Base-by-base conservation (phyloP, 805 yeast species). In the Saccharomycopsis sp. region DNA sequence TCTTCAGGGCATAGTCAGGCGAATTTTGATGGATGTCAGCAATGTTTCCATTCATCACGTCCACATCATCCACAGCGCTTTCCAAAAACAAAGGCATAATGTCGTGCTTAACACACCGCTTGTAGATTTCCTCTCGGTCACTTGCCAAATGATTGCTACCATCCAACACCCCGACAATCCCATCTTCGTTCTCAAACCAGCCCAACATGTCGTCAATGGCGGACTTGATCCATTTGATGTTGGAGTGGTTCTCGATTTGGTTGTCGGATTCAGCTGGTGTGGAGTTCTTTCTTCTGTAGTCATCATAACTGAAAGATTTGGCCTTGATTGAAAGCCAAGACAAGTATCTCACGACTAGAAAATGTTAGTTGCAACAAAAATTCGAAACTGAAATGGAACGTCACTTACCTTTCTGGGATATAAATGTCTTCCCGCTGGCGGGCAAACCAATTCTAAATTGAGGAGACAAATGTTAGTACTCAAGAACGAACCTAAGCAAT, bases 71-170 rank as follows among this genome's bases (percentile, higher is more conserved):
- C 59, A 96, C 88, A 73, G 79, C 83, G 55, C 94, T 81, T 57
- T 92, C 98, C 47, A 92, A 72, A 57, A 89, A 92, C 69, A 92
- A 75, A 1, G 97, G 94, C 58, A 85, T 89, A 43, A 92, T 79
- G 32, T 69, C 69, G 53, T 81, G 71, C 46, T 71, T 71, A 27
- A 80, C 63, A 50, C 82, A 74, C 41, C 80, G 65, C 50, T 70
- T 59, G 48, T 78, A 63, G 39, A 89, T 72, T 65, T 71, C 64
- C 19, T 67, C 66, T 51, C 98, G 70, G 53, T 94, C 72, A 34
- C 68, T 74, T 45, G 69, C 64, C 3, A 96, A 87, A 27, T 87
- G 79, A 59, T 89, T 88, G 2, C 96, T 86, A 19, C 96, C 96
- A 61, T 92, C 98, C 43, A 89, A 67, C 5, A 92, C 84, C 0